Conservation (phyloP, 1,139 yeast genomes). For the Lodderomyces margitis region DNA sequence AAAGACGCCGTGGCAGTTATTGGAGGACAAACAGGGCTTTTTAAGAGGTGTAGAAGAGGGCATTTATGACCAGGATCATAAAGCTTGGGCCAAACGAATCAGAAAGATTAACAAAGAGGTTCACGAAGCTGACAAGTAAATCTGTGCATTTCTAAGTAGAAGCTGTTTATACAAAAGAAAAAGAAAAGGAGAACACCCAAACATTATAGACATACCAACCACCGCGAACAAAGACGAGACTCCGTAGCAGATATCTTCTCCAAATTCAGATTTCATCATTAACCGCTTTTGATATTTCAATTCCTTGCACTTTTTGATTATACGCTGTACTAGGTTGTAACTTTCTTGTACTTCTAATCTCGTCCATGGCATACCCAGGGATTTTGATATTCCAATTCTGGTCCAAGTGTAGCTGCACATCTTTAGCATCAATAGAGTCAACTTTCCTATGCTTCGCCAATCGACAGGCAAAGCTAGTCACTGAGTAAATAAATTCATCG, state of each 20-base stretch:
- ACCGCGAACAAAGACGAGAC: background rate
- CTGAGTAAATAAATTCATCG: slow-evolving; percentile 90
- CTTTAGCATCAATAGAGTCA: slow-evolving; percentile 83
- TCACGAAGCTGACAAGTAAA: slow-evolving; percentile 4
- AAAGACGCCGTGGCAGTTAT: slow-evolving; percentile 60
- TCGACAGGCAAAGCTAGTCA: slow-evolving; percentile 90
- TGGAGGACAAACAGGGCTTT: slow-evolving; percentile 41
- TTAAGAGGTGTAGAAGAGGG: slow-evolving; percentile 43
- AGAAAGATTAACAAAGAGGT: slow-evolving; percentile 21
- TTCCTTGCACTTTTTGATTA: slow-evolving; percentile 57
- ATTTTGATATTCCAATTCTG: slow-evolving; percentile 94
- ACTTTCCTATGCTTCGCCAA: slow-evolving; percentile 94
- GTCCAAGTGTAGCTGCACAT: slow-evolving; percentile 88
- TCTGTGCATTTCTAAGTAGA: background rate
- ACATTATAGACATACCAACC: no score
- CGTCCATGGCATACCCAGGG: slow-evolving; percentile 95
- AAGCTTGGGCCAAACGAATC: slow-evolving; percentile 50
- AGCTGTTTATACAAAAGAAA: background rate
- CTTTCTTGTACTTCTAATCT: slow-evolving; percentile 78
- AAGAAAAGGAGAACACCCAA: no score
- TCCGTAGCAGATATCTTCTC: background rate
- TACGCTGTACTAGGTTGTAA: slow-evolving; percentile 76
- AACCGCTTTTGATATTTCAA: slow-evolving; percentile 26
- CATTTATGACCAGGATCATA: slow-evolving; percentile 42
- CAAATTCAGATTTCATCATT: slow-evolving; percentile 20